Base-by-base conservation (phyloP, 2,329 filamentous ascomycete species). In the Exophiala alcalophila region DNA sequence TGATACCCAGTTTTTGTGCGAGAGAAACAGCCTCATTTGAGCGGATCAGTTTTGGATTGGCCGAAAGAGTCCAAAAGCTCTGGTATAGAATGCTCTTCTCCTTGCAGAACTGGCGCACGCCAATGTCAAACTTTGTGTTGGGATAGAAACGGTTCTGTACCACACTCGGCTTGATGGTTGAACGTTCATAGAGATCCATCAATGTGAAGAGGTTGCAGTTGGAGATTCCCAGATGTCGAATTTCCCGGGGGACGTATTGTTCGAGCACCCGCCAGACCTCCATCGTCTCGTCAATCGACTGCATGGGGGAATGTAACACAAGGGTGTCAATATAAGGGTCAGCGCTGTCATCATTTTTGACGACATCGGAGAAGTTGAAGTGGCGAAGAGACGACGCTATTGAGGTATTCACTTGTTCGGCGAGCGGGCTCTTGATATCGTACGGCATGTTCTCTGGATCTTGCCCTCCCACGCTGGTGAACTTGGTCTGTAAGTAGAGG, bases 401-500 rank as follows among this genome's bases (percentile, higher is more conserved):
- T 0, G 84, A 89, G 26, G 77, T 68, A 52, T 75, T 73, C 12
- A 90, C 76, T 62, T 90, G 83, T 12, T 81, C 72, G 10, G 69
- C 69, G 18, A 89, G 63, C 1, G 80, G 70, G 8, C 73, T 70
- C 2, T 68, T 59, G 1, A 76, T 62, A 55, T 82, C 70, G 61
- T 87, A 87, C 0, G 84, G 83, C 64, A 80, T 70, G 34, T 78
- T 71, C 27, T 65, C 63, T 2, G 67, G 67, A 57, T 82, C 77
- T 60, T 90, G 84, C 16, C 78, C 80, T 11, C 64, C 63, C 4
- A 78, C 62, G 0, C 82, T 73, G 1, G 84, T 87, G 67, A 83
- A 92, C 62, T 91, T 92, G n/a, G 86, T 90, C 73, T 94, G 86
- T 30, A 86, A 78, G 59, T 81, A 87, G 32, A 91, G 56, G 23